These are phyloP conservation scores for Iberis pinnata DNA, from an alignment of 345 rosid genomes.

Conservation along the genomic window DNA sequence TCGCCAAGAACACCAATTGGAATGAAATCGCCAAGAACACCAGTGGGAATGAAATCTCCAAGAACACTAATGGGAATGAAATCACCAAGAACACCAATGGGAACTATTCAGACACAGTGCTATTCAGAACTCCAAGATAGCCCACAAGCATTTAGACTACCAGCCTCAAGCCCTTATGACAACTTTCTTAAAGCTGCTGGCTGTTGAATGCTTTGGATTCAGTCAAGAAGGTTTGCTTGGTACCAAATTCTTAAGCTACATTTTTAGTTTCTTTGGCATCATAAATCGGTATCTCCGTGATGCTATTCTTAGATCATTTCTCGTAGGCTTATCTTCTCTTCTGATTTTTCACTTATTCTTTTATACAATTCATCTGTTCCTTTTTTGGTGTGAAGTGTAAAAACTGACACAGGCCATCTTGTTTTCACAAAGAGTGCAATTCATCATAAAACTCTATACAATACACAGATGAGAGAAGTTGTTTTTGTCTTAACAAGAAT, in stretches of 20 bases:
- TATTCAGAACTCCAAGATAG: slow-evolving; percentile 22
- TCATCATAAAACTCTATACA: slow-evolving; percentile 14
- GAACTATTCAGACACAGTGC: slow-evolving; percentile 30
- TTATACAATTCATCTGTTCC: slow-evolving; percentile 27
- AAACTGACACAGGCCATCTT: slow-evolving; percentile 8
- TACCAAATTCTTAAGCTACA: slow-evolving; percentile 16
- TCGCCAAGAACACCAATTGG: slow-evolving; percentile 24
- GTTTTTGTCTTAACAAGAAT: slow-evolving; percentile 23
- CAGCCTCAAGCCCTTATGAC: slow-evolving; percentile 35
- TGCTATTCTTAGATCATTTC: slow-evolving; percentile 13
- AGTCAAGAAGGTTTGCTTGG: slow-evolving; percentile 15
- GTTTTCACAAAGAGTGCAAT: background rate
- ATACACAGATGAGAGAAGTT: slow-evolving; percentile 18
- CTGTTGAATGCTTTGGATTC: slow-evolving; percentile 25
- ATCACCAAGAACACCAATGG: slow-evolving; percentile 23
- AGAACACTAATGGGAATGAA: slow-evolving; percentile 12
- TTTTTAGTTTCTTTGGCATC: slow-evolving; percentile 13
- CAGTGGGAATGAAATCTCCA: slow-evolving; percentile 17
- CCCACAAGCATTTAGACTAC: slow-evolving; percentile 24
- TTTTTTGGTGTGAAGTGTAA: slow-evolving; percentile 16
- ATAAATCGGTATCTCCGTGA: slow-evolving; percentile 9
- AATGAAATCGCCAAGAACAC: slow-evolving; percentile 21
- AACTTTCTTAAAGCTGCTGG: slow-evolving; percentile 37
- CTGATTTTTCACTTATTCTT: slow-evolving; percentile 9
- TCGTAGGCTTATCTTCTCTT: slow-evolving; percentile 19